Evolutionary conservation across 108 stramenopile genomes (phyloP).

Genomic region (Pseudonitzschia pungens): DNA sequence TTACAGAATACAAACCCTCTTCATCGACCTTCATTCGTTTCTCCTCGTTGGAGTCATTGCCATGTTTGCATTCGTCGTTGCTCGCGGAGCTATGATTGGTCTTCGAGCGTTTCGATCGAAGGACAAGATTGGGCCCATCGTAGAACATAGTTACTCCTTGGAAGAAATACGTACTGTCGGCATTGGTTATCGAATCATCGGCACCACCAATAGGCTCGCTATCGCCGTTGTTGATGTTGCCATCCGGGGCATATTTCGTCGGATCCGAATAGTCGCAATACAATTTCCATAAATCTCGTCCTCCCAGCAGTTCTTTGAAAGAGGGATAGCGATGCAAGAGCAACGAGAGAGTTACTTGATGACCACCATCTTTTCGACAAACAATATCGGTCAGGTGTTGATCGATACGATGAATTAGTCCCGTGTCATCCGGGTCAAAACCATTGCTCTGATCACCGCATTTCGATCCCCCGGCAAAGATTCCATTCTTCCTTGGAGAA

Average conservation of each 20-base stretch:
- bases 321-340: conserved; percentile 40
- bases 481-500: not conserved
- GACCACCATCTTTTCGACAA: conserved; percentile 38
- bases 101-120: conserved; percentile 7
- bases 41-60: not conserved
- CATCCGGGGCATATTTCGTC: not conserved
- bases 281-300: conserved; percentile 33
- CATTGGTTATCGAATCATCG: not conserved
- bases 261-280: conserved; percentile 8
- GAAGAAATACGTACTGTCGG: not conserved
- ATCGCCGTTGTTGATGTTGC: not conserved
- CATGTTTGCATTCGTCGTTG: not conserved
- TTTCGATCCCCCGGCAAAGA: not conserved
- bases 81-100: not conserved
- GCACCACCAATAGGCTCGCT: not conserved
- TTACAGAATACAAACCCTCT: conserved; percentile 47
- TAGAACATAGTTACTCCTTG: not conserved
- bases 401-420: conserved; percentile 1
- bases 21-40: conserved; percentile 45
- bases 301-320: conserved; percentile 34
- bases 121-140: not conserved
- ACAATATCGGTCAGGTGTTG: conserved; percentile 11
- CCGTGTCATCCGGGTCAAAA: not conserved
- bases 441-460: not conserved
- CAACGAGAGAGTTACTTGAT: conserved; percentile 32